Evolutionary conservation across 2,329 filamentous ascomycete species (phyloP).

Genomic region (Colletotrichum sidae): DNA sequence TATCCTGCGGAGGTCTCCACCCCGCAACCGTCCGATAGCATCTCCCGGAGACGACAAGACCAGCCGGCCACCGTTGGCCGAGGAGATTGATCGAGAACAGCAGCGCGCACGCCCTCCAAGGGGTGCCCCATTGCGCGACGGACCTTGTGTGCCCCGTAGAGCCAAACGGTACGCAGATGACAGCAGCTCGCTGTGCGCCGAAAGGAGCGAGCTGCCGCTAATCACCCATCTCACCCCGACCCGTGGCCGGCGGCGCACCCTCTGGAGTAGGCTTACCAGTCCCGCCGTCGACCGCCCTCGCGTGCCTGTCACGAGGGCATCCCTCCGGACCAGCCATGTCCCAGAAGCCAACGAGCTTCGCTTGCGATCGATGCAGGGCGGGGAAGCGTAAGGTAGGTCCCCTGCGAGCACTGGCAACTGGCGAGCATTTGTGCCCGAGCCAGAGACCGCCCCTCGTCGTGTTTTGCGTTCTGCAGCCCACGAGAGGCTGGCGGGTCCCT

Average conservation of each 20-base stretch:
- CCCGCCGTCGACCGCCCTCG: neutral
- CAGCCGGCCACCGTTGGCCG: too few relatives aligned
- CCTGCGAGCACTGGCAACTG: neutral
- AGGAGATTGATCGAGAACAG: too few relatives aligned
- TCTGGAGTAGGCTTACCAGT: slow-evolving; percentile 7
- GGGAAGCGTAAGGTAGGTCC: slow-evolving; percentile 33
- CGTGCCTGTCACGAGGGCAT: neutral
- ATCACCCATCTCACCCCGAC: neutral
- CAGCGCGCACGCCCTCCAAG: too few relatives aligned
- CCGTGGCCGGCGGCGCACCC: neutral
- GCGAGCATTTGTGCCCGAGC: too few relatives aligned
- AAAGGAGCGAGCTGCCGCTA: slow-evolving; percentile 14
- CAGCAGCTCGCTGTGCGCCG: slow-evolving; percentile 2
- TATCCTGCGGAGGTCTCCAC: slow-evolving; percentile 32
- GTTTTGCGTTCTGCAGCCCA: neutral
- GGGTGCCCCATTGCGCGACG: neutral
- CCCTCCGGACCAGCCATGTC: slow-evolving; percentile 19
- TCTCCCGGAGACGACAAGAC: neutral
- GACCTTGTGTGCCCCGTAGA: neutral
- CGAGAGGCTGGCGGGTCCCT: neutral
- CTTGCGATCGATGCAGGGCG: slow-evolving; percentile 31
- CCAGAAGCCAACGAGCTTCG: slow-evolving; percentile 33
- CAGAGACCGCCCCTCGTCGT: neutral
- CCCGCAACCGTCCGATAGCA: slow-evolving; percentile 16
- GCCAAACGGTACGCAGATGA: slow-evolving; percentile 4